These are phyloP conservation scores for Rubroboletus satanas DNA, from an alignment of 768 basidiomycete genomes.

Conservation along the genomic window DNA sequence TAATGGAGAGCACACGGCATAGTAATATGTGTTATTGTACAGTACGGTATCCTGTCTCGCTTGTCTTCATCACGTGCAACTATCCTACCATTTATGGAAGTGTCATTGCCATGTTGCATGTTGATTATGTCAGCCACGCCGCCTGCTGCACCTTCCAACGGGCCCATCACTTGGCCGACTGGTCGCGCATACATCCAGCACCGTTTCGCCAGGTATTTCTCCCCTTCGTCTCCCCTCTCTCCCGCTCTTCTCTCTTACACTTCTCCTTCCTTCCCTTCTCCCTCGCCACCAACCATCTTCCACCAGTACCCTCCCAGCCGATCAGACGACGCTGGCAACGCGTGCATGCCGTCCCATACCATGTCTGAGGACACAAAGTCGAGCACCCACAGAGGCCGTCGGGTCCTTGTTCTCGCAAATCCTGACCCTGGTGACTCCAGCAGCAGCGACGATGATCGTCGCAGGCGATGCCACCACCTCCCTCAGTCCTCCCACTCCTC, in stretches of 20 bases:
- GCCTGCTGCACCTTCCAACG: slow-evolving; percentile 25
- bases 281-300: not conserved
- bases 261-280: not conserved
- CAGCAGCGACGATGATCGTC: slow-evolving; percentile 37
- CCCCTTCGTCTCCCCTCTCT: not conserved
- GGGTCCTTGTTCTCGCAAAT: slow-evolving; percentile 58
- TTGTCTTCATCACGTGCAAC: slow-evolving; percentile 10
- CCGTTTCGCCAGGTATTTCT: slow-evolving; percentile 18
- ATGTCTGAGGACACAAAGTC: slow-evolving; percentile 65
- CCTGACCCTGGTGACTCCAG: slow-evolving; percentile 50
- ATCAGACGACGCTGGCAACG: slow-evolving; percentile 28
- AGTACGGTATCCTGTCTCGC: not conserved
- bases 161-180: slow-evolving; percentile 26
- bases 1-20: slow-evolving; percentile 11
- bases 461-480: slow-evolving; percentile 6
- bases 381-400: slow-evolving; percentile 31
- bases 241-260: not conserved
- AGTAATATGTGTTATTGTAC: not conserved
- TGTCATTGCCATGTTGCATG: slow-evolving; percentile 20
- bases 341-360: slow-evolving; percentile 31
- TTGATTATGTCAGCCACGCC: slow-evolving; percentile 31
- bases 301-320: slow-evolving; percentile 3
- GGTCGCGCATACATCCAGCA: slow-evolving; percentile 28
- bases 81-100: slow-evolving; percentile 3
- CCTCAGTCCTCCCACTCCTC: slow-evolving; percentile 26